Percentiles rank a stretch among this genome's conserved stretches.
Evolutionary conservation across 148 eudicot species (phyloP).

Genomic region (Dianthus caryophyllus): DNA sequence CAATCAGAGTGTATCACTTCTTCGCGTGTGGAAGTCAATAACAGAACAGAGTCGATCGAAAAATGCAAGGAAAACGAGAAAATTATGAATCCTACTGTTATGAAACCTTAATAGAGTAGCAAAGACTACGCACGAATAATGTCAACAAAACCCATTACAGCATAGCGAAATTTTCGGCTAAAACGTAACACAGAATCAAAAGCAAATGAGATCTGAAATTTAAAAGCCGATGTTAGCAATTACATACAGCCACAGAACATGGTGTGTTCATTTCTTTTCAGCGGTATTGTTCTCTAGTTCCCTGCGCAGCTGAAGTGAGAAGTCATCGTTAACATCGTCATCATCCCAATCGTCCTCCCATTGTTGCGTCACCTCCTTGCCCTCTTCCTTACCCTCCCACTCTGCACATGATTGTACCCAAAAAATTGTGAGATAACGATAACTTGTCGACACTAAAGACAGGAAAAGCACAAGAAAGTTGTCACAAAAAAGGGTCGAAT

Average conservation of each 20-base stretch:
- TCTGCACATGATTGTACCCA: slow-evolving; percentile 32
- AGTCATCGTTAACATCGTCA: slow-evolving; percentile 83
- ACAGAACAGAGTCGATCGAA: too few species aligned
- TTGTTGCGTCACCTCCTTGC: slow-evolving; percentile 75
- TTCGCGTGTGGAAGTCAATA: too few species aligned
- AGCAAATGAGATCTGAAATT: slow-evolving; percentile 8
- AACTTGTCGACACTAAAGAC: background rate
- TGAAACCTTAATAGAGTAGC: background rate
- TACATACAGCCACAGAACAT: background rate
- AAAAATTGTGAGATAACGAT: background rate
- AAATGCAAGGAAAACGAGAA: too few species aligned
- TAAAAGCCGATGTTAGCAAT: background rate
- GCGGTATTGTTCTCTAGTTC: slow-evolving; percentile 54
- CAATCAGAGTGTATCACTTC: too few species aligned
- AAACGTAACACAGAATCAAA: slow-evolving; percentile 2
- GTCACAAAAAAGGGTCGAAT: background rate
- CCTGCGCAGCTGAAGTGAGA: slow-evolving; percentile 71
- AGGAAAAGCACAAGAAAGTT: background rate
- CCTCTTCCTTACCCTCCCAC: slow-evolving; percentile 75
- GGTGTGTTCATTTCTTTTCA: slow-evolving; percentile 46
- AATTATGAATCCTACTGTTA: background rate
- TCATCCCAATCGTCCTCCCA: slow-evolving; percentile 98
- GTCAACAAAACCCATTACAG: background rate
- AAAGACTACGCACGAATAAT: slow-evolving; percentile 1
- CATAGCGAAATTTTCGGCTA: background rate